Conservation (phyloP, 1,139 yeast genomes). For the Wickerhamomyces sp. region DNA sequence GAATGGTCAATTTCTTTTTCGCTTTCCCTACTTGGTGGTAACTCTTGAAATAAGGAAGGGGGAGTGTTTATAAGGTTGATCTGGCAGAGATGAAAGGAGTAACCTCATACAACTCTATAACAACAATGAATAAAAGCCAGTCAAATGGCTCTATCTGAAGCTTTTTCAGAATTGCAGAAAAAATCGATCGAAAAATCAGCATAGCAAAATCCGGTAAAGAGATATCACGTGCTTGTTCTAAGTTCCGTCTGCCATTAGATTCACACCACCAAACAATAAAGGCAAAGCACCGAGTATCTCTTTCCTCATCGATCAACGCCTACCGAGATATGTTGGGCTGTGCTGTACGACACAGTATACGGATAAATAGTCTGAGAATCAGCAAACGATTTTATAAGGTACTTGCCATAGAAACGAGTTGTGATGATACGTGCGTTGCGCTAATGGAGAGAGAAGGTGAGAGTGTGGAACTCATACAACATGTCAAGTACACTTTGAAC, state of each 20-base stretch:
- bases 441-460: conserved; percentile 47
- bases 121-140: neutral
- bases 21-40: no score
- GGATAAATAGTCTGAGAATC: no score
- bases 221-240: neutral
- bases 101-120: no score
- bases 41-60: no score
- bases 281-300: neutral
- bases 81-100: no score
- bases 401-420: conserved; percentile 85
- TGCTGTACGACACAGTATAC: neutral
- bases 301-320: neutral
- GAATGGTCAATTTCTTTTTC: no score
- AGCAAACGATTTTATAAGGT: conserved; percentile 49
- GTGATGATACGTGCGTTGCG: conserved; percentile 93
- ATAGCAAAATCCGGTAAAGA: neutral
- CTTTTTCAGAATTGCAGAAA: neutral
- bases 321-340: neutral
- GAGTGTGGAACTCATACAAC: conserved; percentile 50
- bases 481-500: conserved; percentile 60
- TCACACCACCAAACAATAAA: neutral
- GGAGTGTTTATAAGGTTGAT: no score
- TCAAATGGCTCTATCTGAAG: neutral
- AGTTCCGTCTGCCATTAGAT: neutral
- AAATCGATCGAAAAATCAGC: no score